Conservation (phyloP, 2,329 filamentous ascomycete genomes). For the Diaporthe citrichinensis region DNA sequence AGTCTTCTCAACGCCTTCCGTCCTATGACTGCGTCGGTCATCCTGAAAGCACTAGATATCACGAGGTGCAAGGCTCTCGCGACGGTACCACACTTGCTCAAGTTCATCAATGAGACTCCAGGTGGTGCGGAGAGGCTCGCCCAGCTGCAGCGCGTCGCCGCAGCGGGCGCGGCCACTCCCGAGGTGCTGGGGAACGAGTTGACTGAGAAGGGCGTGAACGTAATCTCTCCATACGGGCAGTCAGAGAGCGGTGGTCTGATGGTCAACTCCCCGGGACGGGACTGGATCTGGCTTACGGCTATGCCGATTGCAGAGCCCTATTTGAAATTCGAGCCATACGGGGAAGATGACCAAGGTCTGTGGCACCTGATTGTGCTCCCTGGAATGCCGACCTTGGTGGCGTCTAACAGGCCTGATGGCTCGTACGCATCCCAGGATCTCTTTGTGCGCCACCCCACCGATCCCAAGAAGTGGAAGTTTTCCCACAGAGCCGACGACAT, state of each 20-base stretch:
- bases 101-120: constrained; percentile 21
- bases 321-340: constrained; percentile 24
- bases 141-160: neutral
- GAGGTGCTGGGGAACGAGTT: constrained; percentile 21
- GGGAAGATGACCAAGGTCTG: constrained; percentile 18
- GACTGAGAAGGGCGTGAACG: neutral
- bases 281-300: constrained; percentile 23
- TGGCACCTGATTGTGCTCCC: constrained; percentile 23
- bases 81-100: constrained; percentile 23
- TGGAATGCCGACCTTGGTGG: neutral
- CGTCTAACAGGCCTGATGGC: constrained; percentile 30
- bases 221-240: constrained; percentile 18
- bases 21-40: constrained; percentile 13
- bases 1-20: constrained; percentile 15
- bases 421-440: constrained; percentile 31
- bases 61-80: neutral
- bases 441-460: constrained; percentile 50
- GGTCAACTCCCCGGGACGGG: neutral
- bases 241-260: constrained; percentile 23
- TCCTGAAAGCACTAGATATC: constrained; percentile 24
- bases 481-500: constrained; percentile 55
- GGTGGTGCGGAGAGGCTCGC: constrained; percentile 21
- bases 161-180: constrained; percentile 17
- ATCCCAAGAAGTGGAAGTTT: constrained; percentile 55
- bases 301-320: neutral